A percentile compares a stretch with the other conserved stretches of the same genome.
Conservation (phyloP, 2,329 filamentous ascomycete species). For the Chaetomium globosum region DNA sequence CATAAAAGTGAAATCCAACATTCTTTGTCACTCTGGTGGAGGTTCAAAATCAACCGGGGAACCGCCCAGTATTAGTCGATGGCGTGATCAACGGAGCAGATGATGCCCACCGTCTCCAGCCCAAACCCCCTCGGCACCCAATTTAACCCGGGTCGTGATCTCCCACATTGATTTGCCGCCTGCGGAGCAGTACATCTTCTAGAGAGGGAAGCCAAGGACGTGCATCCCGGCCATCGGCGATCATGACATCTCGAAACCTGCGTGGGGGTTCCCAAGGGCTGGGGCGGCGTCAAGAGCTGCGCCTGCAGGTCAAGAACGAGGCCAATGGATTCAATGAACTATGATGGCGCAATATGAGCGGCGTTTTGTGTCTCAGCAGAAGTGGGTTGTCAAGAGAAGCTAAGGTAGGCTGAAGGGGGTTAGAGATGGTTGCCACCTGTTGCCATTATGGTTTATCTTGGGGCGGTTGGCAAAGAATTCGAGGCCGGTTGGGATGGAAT, state of each 20-base stretch:
- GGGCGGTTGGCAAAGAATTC: background rate
- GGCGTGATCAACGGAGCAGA: slow-evolving; percentile 31
- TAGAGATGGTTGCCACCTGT: background rate
- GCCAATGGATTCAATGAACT: slow-evolving; percentile 22
- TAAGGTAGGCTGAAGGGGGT: background rate
- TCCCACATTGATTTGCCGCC: background rate
- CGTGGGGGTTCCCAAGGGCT: slow-evolving; percentile 5
- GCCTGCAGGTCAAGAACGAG: background rate
- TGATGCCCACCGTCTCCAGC: slow-evolving; percentile 24
- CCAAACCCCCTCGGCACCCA: background rate
- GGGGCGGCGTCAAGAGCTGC: background rate
- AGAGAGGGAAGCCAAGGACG: background rate
- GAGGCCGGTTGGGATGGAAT: background rate
- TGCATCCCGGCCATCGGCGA: slow-evolving; percentile 3
- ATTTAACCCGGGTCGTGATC: background rate
- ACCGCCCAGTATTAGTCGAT: slow-evolving; percentile 18
- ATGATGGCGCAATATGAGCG: slow-evolving; percentile 31
- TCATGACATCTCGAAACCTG: slow-evolving; percentile 1
- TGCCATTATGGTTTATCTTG: slow-evolving; percentile 12
- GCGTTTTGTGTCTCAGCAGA: slow-evolving; percentile 23
- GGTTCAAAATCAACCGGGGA: background rate
- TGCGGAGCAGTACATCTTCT: background rate
- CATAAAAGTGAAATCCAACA: background rate
- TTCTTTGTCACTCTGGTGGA: background rate
- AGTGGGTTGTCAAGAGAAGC: slow-evolving; percentile 9